A percentile compares a stretch with the other conserved stretches of the same genome.
Conservation (phyloP, 2,329 filamentous ascomycete genomes). For the Monosporascus sp. region DNA sequence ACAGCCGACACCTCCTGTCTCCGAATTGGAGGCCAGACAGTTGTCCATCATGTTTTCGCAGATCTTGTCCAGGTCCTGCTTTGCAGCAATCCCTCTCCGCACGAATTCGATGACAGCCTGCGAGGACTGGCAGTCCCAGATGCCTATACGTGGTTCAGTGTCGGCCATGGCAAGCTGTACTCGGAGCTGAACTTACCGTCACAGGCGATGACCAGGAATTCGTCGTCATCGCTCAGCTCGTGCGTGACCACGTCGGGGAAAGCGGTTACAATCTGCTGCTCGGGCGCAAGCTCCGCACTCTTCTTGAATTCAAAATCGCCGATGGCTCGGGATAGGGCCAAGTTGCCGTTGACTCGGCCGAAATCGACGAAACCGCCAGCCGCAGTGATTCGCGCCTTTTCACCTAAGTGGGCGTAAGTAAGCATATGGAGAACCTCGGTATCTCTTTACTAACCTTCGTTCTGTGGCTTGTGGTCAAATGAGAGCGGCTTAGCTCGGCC, state of each 20-base stretch:
- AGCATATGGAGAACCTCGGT: background rate
- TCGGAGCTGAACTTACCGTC: conserved; percentile 59
- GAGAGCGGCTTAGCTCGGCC: conserved; percentile 95
- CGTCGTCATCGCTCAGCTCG: conserved; percentile 86
- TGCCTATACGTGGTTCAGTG: conserved; percentile 54
- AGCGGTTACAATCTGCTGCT: conserved; percentile 97
- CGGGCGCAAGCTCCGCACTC: conserved; percentile 91
- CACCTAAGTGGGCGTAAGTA: conserved; percentile 49
- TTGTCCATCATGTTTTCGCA: conserved; percentile 99
- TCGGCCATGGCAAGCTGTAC: background rate
- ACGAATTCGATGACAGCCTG: conserved; percentile 97
- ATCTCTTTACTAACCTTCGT: conserved; percentile 66
- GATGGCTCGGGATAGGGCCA: conserved; percentile 92
- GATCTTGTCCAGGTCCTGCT: conserved; percentile 90
- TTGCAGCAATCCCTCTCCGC: conserved; percentile 88
- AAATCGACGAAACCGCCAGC: conserved; percentile 98
- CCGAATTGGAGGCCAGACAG: conserved; percentile 94
- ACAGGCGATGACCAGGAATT: conserved; percentile 89
- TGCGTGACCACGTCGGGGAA: conserved; percentile 92
- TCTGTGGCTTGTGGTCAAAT: conserved; percentile 99
- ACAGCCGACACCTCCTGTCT: conserved; percentile 94
- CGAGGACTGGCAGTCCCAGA: conserved; percentile 99
- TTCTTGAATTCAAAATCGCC: conserved; percentile 99
- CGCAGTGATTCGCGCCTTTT: conserved; percentile 92
- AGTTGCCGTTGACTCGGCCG: conserved; percentile 95